Percentiles rank a stretch among this genome's conserved stretches.
phyloP scores from a whole-genome alignment of 257 asterid genomes.

The Solanum appendiculatum region DNA sequence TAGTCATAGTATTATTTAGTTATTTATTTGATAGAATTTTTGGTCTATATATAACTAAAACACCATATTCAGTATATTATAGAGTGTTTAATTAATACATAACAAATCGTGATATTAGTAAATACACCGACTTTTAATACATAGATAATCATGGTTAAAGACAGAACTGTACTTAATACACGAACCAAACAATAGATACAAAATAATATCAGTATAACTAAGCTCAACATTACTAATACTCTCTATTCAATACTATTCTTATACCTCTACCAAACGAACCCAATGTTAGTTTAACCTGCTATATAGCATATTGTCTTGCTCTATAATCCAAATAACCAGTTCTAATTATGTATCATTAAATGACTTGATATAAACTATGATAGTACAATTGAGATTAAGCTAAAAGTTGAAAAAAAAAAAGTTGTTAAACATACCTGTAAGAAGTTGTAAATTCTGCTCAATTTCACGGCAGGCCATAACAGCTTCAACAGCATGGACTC shows the following conservation, averaged over 20 bases:
- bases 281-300: background rate
- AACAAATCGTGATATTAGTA: background rate
- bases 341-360: background rate
- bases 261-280: background rate
- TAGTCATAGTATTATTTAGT: no score
- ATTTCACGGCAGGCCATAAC: conserved; percentile 99
- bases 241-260: background rate
- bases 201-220: no score
- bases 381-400: no score
- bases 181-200: background rate
- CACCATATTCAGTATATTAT: background rate
- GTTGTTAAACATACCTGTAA: conserved; percentile 47
- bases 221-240: fast-evolving
- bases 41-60: no score
- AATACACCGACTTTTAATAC: background rate
- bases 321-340: background rate
- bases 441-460: conserved; percentile 71
- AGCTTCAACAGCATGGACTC: conserved; percentile 97
- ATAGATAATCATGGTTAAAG: no score
- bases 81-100: background rate
- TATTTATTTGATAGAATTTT: no score
- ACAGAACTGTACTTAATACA: no score
- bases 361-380: background rate
- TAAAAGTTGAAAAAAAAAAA: background rate
- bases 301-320: background rate